These are phyloP conservation scores for Cryoendolithus antarcticus DNA, from an alignment of 2,329 filamentous ascomycete species.

Conservation along the genomic window DNA sequence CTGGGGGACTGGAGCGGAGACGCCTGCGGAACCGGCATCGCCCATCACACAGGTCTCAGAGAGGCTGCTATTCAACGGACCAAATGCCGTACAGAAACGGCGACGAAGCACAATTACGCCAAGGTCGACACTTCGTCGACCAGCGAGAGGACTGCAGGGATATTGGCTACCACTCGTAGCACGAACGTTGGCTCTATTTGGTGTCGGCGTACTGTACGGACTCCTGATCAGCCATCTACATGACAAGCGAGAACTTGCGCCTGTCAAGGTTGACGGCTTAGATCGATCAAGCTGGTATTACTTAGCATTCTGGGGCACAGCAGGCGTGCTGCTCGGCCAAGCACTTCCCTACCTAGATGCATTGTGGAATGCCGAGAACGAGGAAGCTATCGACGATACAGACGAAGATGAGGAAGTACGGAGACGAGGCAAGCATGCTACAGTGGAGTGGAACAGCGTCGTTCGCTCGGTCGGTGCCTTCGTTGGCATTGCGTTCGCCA, in stretches of 20 bases:
- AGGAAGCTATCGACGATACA: conserved; percentile 19
- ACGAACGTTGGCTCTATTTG: conserved; percentile 49
- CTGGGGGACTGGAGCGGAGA: conserved; percentile 55
- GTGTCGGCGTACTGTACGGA: conserved; percentile 72
- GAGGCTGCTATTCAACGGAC: conserved; percentile 9
- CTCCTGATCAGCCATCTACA: conserved; percentile 70
- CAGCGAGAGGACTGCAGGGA: conserved; percentile 16
- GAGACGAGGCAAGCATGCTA: conserved; percentile 6
- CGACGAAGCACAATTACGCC: conserved; percentile 15
- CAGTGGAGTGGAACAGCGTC: conserved; percentile 53
- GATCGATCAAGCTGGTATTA: conserved; percentile 51
- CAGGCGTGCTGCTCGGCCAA: conserved; percentile 65
- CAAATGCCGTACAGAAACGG: conserved; percentile 11
- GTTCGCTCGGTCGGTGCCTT: conserved; percentile 59
- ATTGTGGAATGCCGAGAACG: conserved; percentile 49
- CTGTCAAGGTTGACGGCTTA: conserved; percentile 47
- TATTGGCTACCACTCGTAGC: conserved; percentile 31
- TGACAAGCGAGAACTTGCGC: conserved; percentile 50
- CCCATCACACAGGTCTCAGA: conserved; percentile 1
- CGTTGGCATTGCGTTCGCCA: conserved; percentile 63
- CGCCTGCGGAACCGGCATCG: conserved; percentile 2
- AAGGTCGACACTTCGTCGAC: conserved; percentile 8
- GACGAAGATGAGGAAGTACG: conserved; percentile 4
- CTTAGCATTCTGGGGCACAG: conserved; percentile 67
- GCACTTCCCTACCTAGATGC: conserved; percentile 75